Evolutionary conservation across 176 grass and related monocot genomes (phyloP), one percentile per base, ranked within the genome.

Genomic region (Typha latifolia): DNA sequence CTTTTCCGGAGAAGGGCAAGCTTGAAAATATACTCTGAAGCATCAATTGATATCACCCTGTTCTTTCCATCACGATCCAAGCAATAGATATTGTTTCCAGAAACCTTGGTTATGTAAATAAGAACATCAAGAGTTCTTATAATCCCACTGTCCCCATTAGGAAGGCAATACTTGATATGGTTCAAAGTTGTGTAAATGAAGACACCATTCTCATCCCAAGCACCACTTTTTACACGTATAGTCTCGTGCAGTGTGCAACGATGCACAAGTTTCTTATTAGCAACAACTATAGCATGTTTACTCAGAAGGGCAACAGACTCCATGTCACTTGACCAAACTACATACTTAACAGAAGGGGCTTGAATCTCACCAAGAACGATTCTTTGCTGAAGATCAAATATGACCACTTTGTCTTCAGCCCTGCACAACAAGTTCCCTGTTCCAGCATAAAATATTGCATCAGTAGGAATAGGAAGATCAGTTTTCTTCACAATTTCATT

Each of bases 191-290:
- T 90, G 65, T 99, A 99, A 63, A 99, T 74, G 22, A 99, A 94
- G 52, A 99, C 81, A 3, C 81, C 84, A 31, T 99, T 94, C 62
- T 99, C 95, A 85, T 99, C 95, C 95, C 95, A 99, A 19, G 95
- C 95, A 69, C 95, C 95, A 83, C 95, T 99, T 75, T 99, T 99
- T 18, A 99, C 95, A 77, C 95, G 89, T 10, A 99, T 94, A n/a
- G 95, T 99, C 79, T 93, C 95, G 37, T 99, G 95, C n/a, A 99
- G 70, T 66, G 95, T 99, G 77, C 77, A 93, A 18, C 68, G 80
- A 53, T 90, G 95, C 23, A 90, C 81, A 79, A 99, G 86, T 66
- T 82, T 87, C 76, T 99, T 93, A 69, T 12, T 87, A 74, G 95
- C 95, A 77, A 99, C 87, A 19, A 99, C 84, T 34, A 99, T 88